Percentiles rank a stretch among this genome's conserved stretches.
Conservation (phyloP, 179 eudicot genomes). For the Amaranthus tricolor region DNA sequence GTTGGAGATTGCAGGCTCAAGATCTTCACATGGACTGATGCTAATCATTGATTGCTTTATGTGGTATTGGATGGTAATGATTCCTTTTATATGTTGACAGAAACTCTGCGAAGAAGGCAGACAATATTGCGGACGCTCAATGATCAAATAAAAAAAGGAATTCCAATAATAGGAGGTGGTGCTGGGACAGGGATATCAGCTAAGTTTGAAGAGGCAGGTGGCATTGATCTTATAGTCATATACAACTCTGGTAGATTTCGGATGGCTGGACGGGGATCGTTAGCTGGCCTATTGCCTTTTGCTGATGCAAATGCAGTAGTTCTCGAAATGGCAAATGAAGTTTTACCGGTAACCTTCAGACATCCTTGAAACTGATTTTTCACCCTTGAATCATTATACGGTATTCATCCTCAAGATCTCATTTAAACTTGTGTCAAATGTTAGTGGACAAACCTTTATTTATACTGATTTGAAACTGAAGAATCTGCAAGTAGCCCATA, state of each 20-base stretch:
- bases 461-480: not conserved
- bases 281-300: constrained; percentile 89
- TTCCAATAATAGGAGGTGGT: constrained; percentile 93
- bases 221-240: constrained; percentile 82
- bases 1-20: not conserved
- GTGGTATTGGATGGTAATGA: not conserved
- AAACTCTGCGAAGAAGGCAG: constrained; percentile 64
- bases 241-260: constrained; percentile 97
- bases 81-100: constrained; percentile 35
- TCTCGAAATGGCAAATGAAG: constrained; percentile 98
- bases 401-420: constrained; percentile 1
- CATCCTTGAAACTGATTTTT: not conserved
- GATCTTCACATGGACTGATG: not conserved
- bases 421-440: not conserved
- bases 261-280: constrained; percentile 99
- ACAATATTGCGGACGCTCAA: constrained; percentile 57
- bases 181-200: constrained; percentile 99
- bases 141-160: constrained; percentile 67
- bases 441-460: not conserved
- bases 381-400: not conserved
- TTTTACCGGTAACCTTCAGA: constrained; percentile 71
- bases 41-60: not conserved
- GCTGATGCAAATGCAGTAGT: constrained; percentile 99
- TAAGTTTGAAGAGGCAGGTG: constrained; percentile 98
- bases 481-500: not conserved